These are phyloP conservation scores for Coleophoma crateriformis DNA, from an alignment of 2,329 filamentous ascomycete genomes.

Conservation along the genomic window DNA sequence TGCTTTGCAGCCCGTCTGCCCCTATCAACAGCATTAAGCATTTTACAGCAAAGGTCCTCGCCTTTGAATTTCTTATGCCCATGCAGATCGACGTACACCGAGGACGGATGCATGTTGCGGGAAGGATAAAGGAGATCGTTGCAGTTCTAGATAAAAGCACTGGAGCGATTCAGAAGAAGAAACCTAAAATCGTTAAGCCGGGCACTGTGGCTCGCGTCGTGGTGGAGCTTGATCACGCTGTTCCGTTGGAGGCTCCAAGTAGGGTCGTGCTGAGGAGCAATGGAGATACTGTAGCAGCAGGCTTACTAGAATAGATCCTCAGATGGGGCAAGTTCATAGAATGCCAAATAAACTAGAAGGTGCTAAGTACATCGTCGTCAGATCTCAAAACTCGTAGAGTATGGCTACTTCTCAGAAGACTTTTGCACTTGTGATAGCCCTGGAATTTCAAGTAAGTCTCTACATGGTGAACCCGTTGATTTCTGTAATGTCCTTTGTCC, in stretches of 20 bases:
- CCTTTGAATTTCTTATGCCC: slow-evolving; percentile 84
- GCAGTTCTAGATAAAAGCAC: slow-evolving; percentile 74
- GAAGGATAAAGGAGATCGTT: slow-evolving; percentile 65
- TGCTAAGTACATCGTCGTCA: no score
- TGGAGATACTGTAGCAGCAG: slow-evolving; percentile 83
- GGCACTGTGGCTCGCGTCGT: slow-evolving; percentile 71
- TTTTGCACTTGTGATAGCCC: no score
- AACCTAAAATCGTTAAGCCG: slow-evolving; percentile 76
- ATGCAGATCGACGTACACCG: slow-evolving; percentile 87
- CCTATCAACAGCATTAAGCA: slow-evolving; percentile 67
- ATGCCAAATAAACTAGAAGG: no score
- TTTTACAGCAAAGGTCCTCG: slow-evolving; percentile 79
- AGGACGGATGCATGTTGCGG: slow-evolving; percentile 74
- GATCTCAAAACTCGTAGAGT: no score
- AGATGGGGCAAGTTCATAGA: no score
- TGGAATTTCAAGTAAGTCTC: no score
- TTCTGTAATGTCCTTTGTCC: no score
- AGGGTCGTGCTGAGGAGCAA: slow-evolving; percentile 75
- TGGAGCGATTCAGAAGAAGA: slow-evolving; percentile 74
- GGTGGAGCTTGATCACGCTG: slow-evolving; percentile 66
- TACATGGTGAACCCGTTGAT: no score
- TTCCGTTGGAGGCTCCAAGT: slow-evolving; percentile 75
- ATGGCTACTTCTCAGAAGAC: no score
- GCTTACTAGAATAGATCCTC: slow-evolving; percentile 58
- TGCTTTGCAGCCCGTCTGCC: slow-evolving; percentile 66